phyloP scores from a whole-genome alignment of 495 filamentous ascomycete genomes.

The Cladorrhinum samala region DNA sequence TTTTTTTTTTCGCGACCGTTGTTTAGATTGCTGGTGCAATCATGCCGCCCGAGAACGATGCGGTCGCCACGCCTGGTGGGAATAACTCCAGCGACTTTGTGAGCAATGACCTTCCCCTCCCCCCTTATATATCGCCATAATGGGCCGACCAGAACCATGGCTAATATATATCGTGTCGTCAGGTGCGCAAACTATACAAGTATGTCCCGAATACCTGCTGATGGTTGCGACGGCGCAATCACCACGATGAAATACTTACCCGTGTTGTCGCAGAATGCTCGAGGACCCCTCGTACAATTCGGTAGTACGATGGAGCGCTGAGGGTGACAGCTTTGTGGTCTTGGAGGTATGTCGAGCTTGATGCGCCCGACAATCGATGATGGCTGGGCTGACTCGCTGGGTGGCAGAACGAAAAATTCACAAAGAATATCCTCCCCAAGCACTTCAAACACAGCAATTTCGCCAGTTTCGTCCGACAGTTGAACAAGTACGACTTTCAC shows the following conservation, averaged over 20 bases:
- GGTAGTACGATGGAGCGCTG: constrained; percentile 92
- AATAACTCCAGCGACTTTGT: constrained; percentile 49
- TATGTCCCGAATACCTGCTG: constrained; percentile 43
- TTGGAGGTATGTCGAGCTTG: constrained; percentile 66
- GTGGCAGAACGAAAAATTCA: constrained; percentile 90
- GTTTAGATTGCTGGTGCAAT: constrained; percentile 13
- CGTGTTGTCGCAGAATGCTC: constrained; percentile 68
- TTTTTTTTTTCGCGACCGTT: neutral
- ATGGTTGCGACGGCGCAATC: constrained; percentile 4
- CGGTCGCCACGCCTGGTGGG: constrained; percentile 33
- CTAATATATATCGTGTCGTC: constrained; percentile 13
- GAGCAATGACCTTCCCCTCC: constrained; percentile 15
- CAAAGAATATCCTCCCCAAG: constrained; percentile 92
- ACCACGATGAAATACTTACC: constrained; percentile 14
- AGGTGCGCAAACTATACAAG: constrained; percentile 99
- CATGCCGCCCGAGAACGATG: constrained; percentile 40
- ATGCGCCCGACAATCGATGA: constrained; percentile 5
- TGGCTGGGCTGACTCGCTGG: neutral
- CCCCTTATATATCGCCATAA: constrained; percentile 4
- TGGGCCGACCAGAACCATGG: constrained; percentile 7
- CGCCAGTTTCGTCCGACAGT: constrained; percentile 94
- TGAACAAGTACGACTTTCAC: constrained; percentile 99
- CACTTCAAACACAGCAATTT: constrained; percentile 99
- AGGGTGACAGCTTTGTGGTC: constrained; percentile 94
- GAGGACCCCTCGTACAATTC: constrained; percentile 89